Evolutionary conservation across 2,329 filamentous ascomycete species (phyloP).

Genomic region (Hymenoscyphus scutula): DNA sequence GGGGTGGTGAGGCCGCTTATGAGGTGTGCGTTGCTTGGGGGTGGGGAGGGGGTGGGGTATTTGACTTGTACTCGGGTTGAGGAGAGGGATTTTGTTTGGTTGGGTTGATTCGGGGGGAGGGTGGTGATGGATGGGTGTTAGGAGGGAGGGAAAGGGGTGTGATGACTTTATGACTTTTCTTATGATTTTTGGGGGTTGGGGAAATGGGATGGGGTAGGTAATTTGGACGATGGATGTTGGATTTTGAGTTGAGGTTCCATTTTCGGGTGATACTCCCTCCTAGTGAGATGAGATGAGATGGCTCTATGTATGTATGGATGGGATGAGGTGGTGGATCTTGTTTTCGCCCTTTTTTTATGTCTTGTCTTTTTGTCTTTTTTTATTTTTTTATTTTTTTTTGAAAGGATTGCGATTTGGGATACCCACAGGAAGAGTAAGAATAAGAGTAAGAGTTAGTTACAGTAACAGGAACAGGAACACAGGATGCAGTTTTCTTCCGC

Average conservation of each 20-base stretch:
- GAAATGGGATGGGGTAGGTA: not conserved
- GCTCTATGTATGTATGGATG: not conserved
- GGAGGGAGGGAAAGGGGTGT: not conserved
- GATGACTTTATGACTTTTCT: not conserved
- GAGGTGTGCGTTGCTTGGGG: slow-evolving; percentile 79
- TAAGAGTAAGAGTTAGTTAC: too few species aligned
- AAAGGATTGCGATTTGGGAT: not conserved
- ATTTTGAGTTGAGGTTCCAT: too few species aligned
- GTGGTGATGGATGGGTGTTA: not conserved
- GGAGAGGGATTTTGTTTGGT: slow-evolving; percentile 62
- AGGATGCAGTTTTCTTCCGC: too few species aligned
- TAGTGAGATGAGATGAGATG: not conserved
- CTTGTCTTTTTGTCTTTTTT: not conserved
- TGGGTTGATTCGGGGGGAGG: slow-evolving; percentile 8
- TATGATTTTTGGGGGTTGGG: too few species aligned
- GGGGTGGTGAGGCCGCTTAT: slow-evolving; percentile 83
- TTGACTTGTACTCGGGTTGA: slow-evolving; percentile 63
- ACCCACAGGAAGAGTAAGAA: not conserved
- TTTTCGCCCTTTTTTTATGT: not conserved
- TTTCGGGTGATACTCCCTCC: too few species aligned
- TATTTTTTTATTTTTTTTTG: too few species aligned
- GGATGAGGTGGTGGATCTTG: not conserved
- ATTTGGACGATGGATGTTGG: too few species aligned
- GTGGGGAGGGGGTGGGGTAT: slow-evolving; percentile 57
- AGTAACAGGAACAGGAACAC: too few species aligned